Percentiles rank a stretch among this genome's conserved stretches.
These are phyloP conservation scores for Saccharomyces hybrid DNA, from an alignment of 1,139 yeast species.

Conservation along the genomic window DNA sequence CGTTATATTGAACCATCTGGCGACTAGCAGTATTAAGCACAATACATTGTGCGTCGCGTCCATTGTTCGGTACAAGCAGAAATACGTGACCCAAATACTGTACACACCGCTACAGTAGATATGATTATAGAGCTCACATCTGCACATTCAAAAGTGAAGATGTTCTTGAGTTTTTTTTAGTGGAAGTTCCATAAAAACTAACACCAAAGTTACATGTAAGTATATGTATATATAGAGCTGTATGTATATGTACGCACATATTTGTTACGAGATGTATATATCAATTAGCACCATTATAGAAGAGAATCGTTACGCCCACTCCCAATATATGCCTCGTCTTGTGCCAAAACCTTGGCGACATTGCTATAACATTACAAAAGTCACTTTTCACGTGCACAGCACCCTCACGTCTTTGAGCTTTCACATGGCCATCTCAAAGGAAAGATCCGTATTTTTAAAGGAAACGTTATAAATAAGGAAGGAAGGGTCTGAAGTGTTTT, in stretches of 20 bases:
- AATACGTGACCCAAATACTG: slow-evolving; percentile 38
- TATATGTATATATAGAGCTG: not conserved
- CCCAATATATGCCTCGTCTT: not conserved
- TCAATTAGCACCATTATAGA: not conserved
- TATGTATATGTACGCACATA: not conserved
- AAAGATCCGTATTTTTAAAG: not conserved
- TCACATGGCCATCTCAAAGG: not conserved
- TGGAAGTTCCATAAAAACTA: not conserved
- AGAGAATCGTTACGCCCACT: not conserved
- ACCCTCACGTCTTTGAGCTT: not conserved
- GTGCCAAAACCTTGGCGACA: not conserved
- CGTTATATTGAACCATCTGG: slow-evolving; percentile 88
- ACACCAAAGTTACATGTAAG: not conserved
- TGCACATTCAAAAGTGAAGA: not conserved
- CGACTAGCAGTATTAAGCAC: slow-evolving; percentile 89
- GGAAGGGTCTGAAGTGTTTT: not conserved
- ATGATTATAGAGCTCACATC: not conserved
- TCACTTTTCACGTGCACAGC: not conserved
- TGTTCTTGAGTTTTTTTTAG: not conserved
- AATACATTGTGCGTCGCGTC: slow-evolving; percentile 87
- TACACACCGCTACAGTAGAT: slow-evolving; percentile 4
- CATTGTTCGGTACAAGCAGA: slow-evolving; percentile 81
- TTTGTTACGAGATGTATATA: not conserved
- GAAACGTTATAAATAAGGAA: not conserved
- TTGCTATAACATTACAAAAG: not conserved